A percentile compares a stretch with the other conserved stretches of the same genome.
These are phyloP conservation scores for Starmerella tilneyi DNA, from an alignment of 805 yeast species.

Conservation along the genomic window DNA sequence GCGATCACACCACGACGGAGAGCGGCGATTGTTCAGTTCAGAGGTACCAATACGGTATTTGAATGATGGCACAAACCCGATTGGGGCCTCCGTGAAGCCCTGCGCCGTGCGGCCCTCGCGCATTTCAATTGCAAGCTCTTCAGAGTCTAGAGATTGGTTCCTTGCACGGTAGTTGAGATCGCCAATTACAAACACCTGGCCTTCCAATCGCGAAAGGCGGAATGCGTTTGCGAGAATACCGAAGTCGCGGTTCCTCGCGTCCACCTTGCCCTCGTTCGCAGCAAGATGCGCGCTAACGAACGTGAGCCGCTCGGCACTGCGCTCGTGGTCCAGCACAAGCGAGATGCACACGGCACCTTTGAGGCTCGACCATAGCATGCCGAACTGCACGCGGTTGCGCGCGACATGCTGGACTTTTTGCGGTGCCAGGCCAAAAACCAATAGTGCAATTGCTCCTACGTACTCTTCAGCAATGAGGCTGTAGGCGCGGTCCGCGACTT, in stretches of 20 bases:
- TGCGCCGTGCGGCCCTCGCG: conserved; percentile 40
- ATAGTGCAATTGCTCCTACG: conserved; percentile 29
- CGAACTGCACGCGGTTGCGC: conserved; percentile 31
- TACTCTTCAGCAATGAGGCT: conserved; percentile 20
- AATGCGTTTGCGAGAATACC: conserved; percentile 42
- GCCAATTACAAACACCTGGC: conserved; percentile 67
- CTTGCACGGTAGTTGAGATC: conserved; percentile 71
- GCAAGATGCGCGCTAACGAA: conserved; percentile 62
- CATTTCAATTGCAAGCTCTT: conserved; percentile 43
- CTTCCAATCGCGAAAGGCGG: conserved; percentile 47
- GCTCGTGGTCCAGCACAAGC: conserved; percentile 38
- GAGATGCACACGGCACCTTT: conserved; percentile 59
- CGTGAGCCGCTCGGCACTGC: conserved; percentile 41
- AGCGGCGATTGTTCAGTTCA: conserved; percentile 49
- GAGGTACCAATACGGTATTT: conserved; percentile 46
- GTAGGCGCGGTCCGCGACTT: conserved; percentile 23
- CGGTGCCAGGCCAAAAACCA: conserved; percentile 34
- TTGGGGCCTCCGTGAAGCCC: conserved; percentile 58
- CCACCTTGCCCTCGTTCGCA: conserved; percentile 63
- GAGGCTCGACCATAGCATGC: conserved; percentile 49
- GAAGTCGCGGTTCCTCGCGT: conserved; percentile 46
- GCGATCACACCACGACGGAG: conserved; percentile 89
- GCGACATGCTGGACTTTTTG: conserved; percentile 24
- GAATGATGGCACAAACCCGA: conserved; percentile 69
- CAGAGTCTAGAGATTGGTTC: conserved; percentile 32